These are phyloP conservation scores for Castanospermum australe DNA, from an alignment of 306 rosid genomes.

Conservation along the genomic window DNA sequence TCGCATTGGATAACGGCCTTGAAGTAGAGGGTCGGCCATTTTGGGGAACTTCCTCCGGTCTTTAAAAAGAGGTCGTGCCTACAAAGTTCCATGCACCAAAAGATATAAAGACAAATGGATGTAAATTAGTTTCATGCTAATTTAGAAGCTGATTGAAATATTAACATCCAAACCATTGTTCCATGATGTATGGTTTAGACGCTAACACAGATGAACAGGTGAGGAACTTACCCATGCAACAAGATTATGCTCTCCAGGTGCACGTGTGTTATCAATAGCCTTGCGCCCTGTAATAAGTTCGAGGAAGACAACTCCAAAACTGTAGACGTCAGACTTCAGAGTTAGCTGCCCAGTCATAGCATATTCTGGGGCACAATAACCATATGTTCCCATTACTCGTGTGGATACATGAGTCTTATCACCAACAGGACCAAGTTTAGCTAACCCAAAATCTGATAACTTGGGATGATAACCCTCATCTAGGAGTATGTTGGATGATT, in stretches of 20 bases:
- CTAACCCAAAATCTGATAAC: conserved; percentile 85
- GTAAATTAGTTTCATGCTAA: conserved; percentile 14
- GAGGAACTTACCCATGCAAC: conserved; percentile 76
- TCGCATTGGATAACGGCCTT: conserved; percentile 65
- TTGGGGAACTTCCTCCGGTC: conserved; percentile 65
- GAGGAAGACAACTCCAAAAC: conserved; percentile 81
- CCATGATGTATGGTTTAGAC: background rate
- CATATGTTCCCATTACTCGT: conserved; percentile 79
- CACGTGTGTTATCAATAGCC: conserved; percentile 63
- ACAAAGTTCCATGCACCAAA: conserved; percentile 11
- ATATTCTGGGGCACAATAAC: conserved; percentile 91
- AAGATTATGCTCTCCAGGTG: conserved; percentile 62
- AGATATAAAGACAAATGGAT: background rate
- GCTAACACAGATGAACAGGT: background rate
- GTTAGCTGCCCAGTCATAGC: conserved; percentile 84
- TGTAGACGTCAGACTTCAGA: conserved; percentile 72
- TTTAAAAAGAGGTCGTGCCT: conserved; percentile 75
- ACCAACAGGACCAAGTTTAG: conserved; percentile 77
- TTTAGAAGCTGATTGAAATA: background rate
- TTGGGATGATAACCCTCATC: conserved; percentile 72
- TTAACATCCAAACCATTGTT: background rate
- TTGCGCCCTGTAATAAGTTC: conserved; percentile 86
- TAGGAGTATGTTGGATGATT: conserved; percentile 79
- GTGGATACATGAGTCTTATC: conserved; percentile 84
- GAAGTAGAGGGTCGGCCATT: conserved; percentile 80